Base-by-base conservation (phyloP, 1,284 basidiomycete genomes). In the Rhodotorula glutinis region DNA sequence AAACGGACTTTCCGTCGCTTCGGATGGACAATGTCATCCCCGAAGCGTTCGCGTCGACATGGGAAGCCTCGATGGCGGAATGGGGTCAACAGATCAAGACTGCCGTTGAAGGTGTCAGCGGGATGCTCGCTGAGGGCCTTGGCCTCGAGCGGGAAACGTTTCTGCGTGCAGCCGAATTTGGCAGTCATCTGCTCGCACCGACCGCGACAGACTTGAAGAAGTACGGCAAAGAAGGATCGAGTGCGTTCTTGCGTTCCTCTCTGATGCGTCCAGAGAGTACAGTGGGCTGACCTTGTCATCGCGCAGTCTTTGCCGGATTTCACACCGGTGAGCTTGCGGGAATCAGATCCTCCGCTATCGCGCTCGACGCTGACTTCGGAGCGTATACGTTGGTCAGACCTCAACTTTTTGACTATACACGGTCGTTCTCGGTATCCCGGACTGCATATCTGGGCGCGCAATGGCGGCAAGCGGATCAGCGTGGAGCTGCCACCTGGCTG, bases 381-480 rank as follows among this genome's bases (percentile, higher is more conserved):
- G 8, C 52, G 7, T 17, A 7, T 27, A 13, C 23, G 4, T 40
- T 5, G 92, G 77, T 87, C 87, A 0, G 89, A 91, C 76, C 72
- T 82, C 49, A 81, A 81, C 74, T 80, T 80, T 63, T 69, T 82
- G 69, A 93, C 92, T 7, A 94, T 94, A 58, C 92, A 95, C 75
- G 92, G 92, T 29, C 87, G 89, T 61, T 93, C 91, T 9, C 84
- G 89, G 57, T 91, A 88, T 76, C 88, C 89, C 2, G 90, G 89
- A 19, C 80, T 92, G 53, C 85, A 94, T 77, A 89, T 95, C 60
- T 94, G 92, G 92, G 92, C 91, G 5, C 84, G 92, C 30, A 95
- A 96, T 76, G 87, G 88, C 0, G 92, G 92, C 30, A 91, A 89
- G 78, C 86, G 90, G 17, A 91, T 95, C 66, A 82, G 87, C 4